Conservation (phyloP, 1,284 basidiomycete species). For the Trametes pubescens region DNA sequence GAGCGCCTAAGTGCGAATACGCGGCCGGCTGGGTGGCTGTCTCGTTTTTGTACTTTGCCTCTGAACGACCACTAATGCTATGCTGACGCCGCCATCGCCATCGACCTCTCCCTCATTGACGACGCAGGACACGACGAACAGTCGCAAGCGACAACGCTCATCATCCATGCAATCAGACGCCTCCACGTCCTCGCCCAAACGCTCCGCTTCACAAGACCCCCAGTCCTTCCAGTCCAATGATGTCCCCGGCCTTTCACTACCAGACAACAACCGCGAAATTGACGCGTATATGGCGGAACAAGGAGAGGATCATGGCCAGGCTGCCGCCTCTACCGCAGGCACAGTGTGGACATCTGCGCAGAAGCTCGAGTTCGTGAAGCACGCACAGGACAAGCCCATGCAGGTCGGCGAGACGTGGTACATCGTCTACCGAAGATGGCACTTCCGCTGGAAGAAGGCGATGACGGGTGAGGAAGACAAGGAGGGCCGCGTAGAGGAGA, state of each 20-base stretch:
- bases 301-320: slow-evolving; percentile 49
- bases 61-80: slow-evolving; percentile 38
- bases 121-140: slow-evolving; percentile 38
- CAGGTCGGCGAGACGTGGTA: slow-evolving; percentile 80
- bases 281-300: slow-evolving; percentile 80
- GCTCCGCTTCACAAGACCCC: slow-evolving; percentile 69
- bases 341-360: slow-evolving; percentile 48
- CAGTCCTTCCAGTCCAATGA: slow-evolving; percentile 48
- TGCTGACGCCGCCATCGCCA: slow-evolving; percentile 43
- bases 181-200: slow-evolving; percentile 74
- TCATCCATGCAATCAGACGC: slow-evolving; percentile 57
- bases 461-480: slow-evolving; percentile 74
- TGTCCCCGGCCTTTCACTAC: slow-evolving; percentile 50
- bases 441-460: slow-evolving; percentile 75
- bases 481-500: slow-evolving; percentile 64
- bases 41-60: slow-evolving; percentile 18
- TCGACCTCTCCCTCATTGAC: slow-evolving; percentile 39
- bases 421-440: slow-evolving; percentile 77
- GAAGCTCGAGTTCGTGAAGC: slow-evolving; percentile 59
- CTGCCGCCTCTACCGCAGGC: slow-evolving; percentile 22
- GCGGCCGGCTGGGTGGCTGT: slow-evolving; percentile 16
- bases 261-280: slow-evolving; percentile 51
- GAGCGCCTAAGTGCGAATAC: slow-evolving; percentile 15
- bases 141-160: slow-evolving; percentile 59
- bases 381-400: slow-evolving; percentile 58